Conservation (phyloP, 371 early-diverging fungal species). For the Chytridiales sp. region DNA sequence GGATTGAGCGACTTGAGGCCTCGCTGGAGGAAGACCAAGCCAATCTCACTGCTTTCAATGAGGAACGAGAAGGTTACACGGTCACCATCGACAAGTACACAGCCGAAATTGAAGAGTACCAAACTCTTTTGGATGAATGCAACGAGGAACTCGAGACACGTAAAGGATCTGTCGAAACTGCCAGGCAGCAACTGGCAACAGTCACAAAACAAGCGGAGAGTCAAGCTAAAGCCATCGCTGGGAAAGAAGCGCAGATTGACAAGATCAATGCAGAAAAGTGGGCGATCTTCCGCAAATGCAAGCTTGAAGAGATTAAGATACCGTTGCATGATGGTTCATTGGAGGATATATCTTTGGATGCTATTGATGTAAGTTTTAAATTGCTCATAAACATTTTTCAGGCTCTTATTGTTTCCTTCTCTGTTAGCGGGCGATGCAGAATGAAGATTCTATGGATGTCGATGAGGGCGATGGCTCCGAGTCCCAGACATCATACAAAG, state of each 20-base stretch:
- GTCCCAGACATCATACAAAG: conserved; percentile 29
- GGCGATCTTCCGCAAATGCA: conserved; percentile 80
- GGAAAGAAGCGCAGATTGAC: conserved; percentile 70
- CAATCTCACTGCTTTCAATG: conserved; percentile 41
- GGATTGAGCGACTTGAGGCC: conserved; percentile 53
- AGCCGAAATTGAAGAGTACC: conserved; percentile 32
- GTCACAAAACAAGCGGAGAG: conserved; percentile 66
- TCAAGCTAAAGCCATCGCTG: conserved; percentile 61
- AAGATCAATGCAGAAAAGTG: conserved; percentile 73
- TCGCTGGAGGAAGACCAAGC: conserved; percentile 34
- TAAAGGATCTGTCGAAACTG: conserved; percentile 55
- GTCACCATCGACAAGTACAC: conserved; percentile 33
- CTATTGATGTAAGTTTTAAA: conserved; percentile 51
- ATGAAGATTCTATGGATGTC: conserved; percentile 7
- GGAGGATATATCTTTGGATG: conserved; percentile 69
- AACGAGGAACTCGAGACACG: conserved; percentile 43
- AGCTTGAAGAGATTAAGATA: conserved; percentile 86
- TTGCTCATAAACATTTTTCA: neutral
- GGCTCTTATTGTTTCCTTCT: neutral
- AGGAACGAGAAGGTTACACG: conserved; percentile 28
- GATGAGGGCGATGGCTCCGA: conserved; percentile 37
- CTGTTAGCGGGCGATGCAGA: neutral
- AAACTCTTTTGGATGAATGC: conserved; percentile 29
- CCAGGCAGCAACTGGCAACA: conserved; percentile 61
- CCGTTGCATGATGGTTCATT: conserved; percentile 66